Evolutionary conservation across 2,329 filamentous ascomycete species (phyloP), one percentile per base, ranked within the genome.

Genomic region (Juglanconis oblonga): DNA sequence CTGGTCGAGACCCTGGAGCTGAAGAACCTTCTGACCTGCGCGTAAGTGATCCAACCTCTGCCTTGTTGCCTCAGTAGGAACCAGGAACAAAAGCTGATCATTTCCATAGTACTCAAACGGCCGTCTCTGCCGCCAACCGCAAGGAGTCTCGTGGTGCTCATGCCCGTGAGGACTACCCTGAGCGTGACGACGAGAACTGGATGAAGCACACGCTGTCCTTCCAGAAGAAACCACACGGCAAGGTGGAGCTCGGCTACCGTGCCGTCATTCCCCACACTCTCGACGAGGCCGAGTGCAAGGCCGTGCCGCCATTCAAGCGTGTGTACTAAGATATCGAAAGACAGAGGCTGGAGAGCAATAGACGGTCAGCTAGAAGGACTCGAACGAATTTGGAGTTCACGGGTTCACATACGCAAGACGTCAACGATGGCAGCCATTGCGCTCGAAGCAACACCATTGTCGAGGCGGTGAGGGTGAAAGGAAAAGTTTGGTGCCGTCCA

Each of bases 161-260:
- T 78, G 95, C 95, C 67, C 90, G 95, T 67, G 95, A 99, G 82
- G 95, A 99, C 75, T 98, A 77, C 84, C 94, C 94, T 60, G 93
- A 98, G 17, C 89, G 95, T 81, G 91, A 98, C 73, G 95, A 99
- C 74, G 83, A 88, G 77, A 89, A 96, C 77, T 98, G 94, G 94
- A 97, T 97, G 94, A 98, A 98, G 88, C 95, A 99, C 85, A 96
- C 92, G 50, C 85, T 99, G 64, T 92, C 89, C 67, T 99, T 89
- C 89, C 95, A 99, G 84, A 96, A 92, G 88, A 76, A 88, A 73
- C 91, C 93, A 38, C 94, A 98, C 71, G 90, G 89, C 73, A 86
- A 92, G 79, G 87, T 95, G 58, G 89, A 98, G 64, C 82, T 98
- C 65, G 82, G 86, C 64, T 98, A 98, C 85, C 87, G 95, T 76